phyloP scores from a whole-genome alignment of 139 green algal species.

The Asterochloris erici region DNA sequence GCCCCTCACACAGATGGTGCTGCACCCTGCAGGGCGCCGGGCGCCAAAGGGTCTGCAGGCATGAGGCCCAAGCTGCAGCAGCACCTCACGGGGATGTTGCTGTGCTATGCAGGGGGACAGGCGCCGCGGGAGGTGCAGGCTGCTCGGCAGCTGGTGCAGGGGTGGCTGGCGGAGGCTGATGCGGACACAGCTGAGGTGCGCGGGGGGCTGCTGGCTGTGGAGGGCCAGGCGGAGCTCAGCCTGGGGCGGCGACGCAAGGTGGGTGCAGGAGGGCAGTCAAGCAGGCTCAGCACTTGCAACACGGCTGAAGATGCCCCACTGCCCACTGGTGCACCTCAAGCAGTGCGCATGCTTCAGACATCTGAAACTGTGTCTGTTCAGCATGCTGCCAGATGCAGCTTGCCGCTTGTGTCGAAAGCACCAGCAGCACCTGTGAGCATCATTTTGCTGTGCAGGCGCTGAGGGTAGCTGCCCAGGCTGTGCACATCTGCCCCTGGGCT shows the following conservation, averaged over 20 bases:
- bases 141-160: background rate
- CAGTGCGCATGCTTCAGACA: no score
- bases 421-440: background rate
- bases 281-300: no score
- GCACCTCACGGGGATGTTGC: background rate
- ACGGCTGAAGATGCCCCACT: no score
- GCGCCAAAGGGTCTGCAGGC: no score
- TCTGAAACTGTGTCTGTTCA: no score
- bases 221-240: background rate
- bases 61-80: conserved; percentile 13
- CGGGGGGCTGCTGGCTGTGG: background rate
- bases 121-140: background rate
- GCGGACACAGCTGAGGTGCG: conserved; percentile 6
- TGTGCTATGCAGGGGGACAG: background rate
- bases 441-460: conserved; percentile 3
- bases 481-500: conserved; percentile 16
- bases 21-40: background rate
- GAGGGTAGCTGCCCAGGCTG: conserved; percentile 1
- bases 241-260: no score
- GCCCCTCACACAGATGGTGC: background rate
- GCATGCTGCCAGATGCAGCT: no score
- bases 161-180: background rate
- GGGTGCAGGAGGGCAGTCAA: no score
- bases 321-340: no score
- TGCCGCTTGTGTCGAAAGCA: background rate